Evolutionary conservation across 106 monocot species (phyloP).

Genomic region (Apostasia shenzhenica): DNA sequence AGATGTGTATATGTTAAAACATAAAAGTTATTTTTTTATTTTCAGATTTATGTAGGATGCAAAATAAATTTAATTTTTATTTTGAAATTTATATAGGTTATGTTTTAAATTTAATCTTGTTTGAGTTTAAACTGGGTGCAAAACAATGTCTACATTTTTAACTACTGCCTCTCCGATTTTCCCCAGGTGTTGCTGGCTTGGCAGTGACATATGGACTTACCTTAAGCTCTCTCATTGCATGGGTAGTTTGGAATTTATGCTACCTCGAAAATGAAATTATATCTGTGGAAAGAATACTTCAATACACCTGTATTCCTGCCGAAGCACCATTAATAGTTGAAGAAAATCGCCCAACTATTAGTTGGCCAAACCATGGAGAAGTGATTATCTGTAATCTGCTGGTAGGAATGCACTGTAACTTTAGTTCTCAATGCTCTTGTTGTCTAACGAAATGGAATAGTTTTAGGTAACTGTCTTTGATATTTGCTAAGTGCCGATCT

Average conservation of each 20-base stretch:
- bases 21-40: background rate
- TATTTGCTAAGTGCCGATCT: background rate
- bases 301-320: constrained; percentile 41
- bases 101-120: background rate
- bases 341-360: constrained; percentile 12
- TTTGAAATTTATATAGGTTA: too few species aligned
- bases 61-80: too few species aligned
- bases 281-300: constrained; percentile 54
- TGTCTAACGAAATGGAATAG: background rate
- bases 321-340: constrained; percentile 35
- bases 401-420: constrained; percentile 10
- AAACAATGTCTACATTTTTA: background rate
- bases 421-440: background rate
- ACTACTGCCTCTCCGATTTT: background rate
- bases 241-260: constrained; percentile 35
- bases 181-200: constrained; percentile 32
- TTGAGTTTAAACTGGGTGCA: too few species aligned
- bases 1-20: too few species aligned
- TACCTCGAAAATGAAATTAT: constrained; percentile 41
- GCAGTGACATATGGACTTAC: constrained; percentile 50
- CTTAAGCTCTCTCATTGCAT: constrained; percentile 30
- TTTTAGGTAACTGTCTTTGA: too few species aligned
- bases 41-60: background rate
- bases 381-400: constrained; percentile 27
- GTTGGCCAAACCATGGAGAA: constrained; percentile 37